Evolutionary conservation across 1,139 yeast species (phyloP), one percentile per base, ranked within the genome.

Genomic region (Barnettozyma hawaiiensis): DNA sequence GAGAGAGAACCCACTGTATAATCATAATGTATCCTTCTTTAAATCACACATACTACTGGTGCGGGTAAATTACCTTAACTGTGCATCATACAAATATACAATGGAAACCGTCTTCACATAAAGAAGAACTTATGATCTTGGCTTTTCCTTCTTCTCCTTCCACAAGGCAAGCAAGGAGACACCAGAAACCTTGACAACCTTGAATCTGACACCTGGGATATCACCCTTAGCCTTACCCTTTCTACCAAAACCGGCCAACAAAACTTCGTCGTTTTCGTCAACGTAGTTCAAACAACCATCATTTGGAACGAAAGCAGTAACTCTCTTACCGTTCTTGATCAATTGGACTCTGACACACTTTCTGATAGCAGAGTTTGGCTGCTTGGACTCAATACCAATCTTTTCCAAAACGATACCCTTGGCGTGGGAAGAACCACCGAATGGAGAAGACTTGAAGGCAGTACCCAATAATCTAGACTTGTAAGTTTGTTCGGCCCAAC

Each of bases 151-250:
- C 97, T 94, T 94, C 83, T 94, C 98, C 83, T 90, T 92, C 97
- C 97, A 94, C 75, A 94, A 84, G 70, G 99, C 98, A 72, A 90
- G 82, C 75, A 94, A 84, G 65, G 98, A 92, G 69, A 94, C 98
- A 85, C 98, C 98, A 64, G 98, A 87, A 65, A 94, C 99, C 83
- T 94, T 94, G 73, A 94, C 98, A 72, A 92, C 97, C 87, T 92
- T 92, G 87, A 92, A 92, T 85, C 98, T 90, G 71, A 92, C 98
- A 86, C 98, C 98, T 76, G 98, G 98, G 70, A 92, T 90, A 89
- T 92, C 98, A 84, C 99, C 98, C 96, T 94, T 94, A 73, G 99
- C 98, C 85, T 92, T 92, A 81, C 99, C 99, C 85, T 96, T 92
- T 81, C 98, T 89, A 86, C 99, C 99, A 87, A 94, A 94, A 82